phyloP scores from a whole-genome alignment of 805 yeast species.

The Wickerhamiella musiphila region DNA sequence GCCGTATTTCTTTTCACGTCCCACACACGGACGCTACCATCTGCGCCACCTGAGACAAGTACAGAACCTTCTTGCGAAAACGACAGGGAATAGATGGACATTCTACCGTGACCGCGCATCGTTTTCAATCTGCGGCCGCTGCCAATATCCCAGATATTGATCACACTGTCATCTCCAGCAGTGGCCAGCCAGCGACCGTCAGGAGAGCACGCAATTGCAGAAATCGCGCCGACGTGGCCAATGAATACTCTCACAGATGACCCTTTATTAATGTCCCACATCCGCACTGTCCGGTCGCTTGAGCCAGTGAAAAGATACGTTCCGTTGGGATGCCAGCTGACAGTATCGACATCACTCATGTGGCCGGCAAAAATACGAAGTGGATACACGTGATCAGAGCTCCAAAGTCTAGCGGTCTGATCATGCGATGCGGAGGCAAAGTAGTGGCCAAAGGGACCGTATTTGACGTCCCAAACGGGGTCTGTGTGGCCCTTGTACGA shows the following conservation, averaged over 20 bases:
- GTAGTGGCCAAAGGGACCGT: slow-evolving; percentile 90
- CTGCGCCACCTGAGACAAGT: slow-evolving; percentile 82
- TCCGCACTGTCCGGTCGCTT: slow-evolving; percentile 83
- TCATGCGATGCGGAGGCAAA: slow-evolving; percentile 97
- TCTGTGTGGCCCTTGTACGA: slow-evolving; percentile 92
- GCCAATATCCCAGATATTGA: slow-evolving; percentile 88
- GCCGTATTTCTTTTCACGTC: slow-evolving; percentile 73
- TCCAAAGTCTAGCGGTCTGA: slow-evolving; percentile 95
- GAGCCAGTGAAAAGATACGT: slow-evolving; percentile 91
- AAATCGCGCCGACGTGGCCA: slow-evolving; percentile 84
- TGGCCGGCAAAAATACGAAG: slow-evolving; percentile 94
- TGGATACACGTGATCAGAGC: slow-evolving; percentile 94
- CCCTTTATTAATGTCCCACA: slow-evolving; percentile 94
- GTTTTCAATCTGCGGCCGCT: slow-evolving; percentile 74
- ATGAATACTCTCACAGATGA: slow-evolving; percentile 78
- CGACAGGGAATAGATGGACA: slow-evolving; percentile 66
- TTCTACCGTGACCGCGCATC: slow-evolving; percentile 89
- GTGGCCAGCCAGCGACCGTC: slow-evolving; percentile 95
- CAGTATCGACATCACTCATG: slow-evolving; percentile 87
- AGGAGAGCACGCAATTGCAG: slow-evolving; percentile 76
- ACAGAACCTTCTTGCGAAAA: slow-evolving; percentile 81
- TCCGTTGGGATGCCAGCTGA: slow-evolving; percentile 90
- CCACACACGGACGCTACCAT: slow-evolving; percentile 89
- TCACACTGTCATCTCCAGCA: slow-evolving; percentile 83
- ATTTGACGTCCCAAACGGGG: slow-evolving; percentile 95